Percentiles rank a stretch among this genome's conserved stretches.
phyloP scores from a whole-genome alignment of 352 stramenopile genomes.

The Thalassiosira mediterranea region DNA sequence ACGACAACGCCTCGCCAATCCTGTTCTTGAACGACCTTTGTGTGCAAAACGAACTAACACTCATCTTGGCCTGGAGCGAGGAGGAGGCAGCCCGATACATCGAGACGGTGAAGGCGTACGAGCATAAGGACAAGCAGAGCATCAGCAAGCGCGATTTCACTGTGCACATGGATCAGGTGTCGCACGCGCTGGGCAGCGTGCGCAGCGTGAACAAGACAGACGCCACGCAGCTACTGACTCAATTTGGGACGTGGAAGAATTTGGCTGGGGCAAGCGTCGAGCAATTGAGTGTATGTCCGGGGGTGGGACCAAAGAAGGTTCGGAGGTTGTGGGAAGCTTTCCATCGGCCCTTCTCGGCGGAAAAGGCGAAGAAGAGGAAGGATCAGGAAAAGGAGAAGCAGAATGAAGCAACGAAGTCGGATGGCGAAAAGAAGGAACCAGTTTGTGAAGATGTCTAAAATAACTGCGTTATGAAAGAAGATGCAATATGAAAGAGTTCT shows the following conservation, averaged over 20 bases:
- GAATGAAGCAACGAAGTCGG: no score
- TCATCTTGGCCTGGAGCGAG: conserved; percentile 92
- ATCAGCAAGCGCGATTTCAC: conserved; percentile 93
- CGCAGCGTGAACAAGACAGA: conserved; percentile 96
- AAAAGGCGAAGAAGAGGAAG: conserved; percentile 39
- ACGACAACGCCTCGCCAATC: conserved; percentile 92
- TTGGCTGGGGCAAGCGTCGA: conserved; percentile 91
- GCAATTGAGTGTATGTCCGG: conserved; percentile 92
- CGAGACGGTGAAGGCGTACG: conserved; percentile 95
- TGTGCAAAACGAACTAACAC: conserved; percentile 90
- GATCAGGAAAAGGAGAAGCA: conserved; percentile 18
- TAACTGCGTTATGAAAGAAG: no score
- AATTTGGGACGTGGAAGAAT: conserved; percentile 89
- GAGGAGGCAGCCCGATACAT: conserved; percentile 94
- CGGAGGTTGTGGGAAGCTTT: conserved; percentile 92
- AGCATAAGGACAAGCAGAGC: conserved; percentile 92
- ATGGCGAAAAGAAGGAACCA: no score
- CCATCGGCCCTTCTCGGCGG: conserved; percentile 88
- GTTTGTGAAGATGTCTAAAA: no score
- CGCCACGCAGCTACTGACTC: conserved; percentile 89
- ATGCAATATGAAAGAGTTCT: no score
- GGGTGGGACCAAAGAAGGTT: conserved; percentile 94
- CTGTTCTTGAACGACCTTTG: conserved; percentile 92
- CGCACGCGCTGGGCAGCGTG: conserved; percentile 90
- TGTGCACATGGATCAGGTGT: conserved; percentile 89